Percentiles rank a stretch among this genome's conserved stretches.
These are phyloP conservation scores for Aspergillus proliferans DNA, from an alignment of 2,329 filamentous ascomycete genomes.

Conservation along the genomic window DNA sequence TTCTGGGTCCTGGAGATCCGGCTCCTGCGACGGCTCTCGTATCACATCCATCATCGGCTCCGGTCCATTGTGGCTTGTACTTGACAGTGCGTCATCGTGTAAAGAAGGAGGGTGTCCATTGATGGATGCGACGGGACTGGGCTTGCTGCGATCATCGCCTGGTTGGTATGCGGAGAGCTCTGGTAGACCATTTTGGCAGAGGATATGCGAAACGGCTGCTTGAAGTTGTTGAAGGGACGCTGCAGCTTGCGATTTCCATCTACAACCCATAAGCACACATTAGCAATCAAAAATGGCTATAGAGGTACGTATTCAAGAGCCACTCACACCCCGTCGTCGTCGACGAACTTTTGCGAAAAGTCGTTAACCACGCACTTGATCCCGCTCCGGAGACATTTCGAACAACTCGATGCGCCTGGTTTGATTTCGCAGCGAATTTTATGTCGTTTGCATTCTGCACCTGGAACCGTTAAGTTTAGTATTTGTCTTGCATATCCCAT, in stretches of 20 bases:
- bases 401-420: conserved; percentile 42
- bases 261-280: conserved; percentile 13
- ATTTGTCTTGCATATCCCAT: neutral
- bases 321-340: conserved; percentile 48
- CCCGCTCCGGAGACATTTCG: conserved; percentile 45
- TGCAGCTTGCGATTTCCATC: conserved; percentile 42
- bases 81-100: conserved; percentile 22
- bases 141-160: conserved; percentile 19
- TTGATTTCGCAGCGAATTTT: conserved; percentile 52
- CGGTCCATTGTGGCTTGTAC: conserved; percentile 20
- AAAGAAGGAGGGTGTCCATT: conserved; percentile 19
- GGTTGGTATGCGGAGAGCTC: conserved; percentile 35
- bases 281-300: neutral
- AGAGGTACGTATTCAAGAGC: neutral
- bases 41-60: conserved; percentile 38
- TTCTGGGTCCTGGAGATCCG: conserved; percentile 34
- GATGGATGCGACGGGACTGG: conserved; percentile 24
- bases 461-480: conserved; percentile 17
- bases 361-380: conserved; percentile 51
- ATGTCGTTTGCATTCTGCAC: conserved; percentile 47
- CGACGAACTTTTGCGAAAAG: conserved; percentile 50
- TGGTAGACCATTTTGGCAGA: conserved; percentile 39
- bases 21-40: conserved; percentile 41
- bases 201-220: conserved; percentile 40
- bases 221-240: conserved; percentile 39